Evolutionary conservation across 345 rosid species (phyloP).

Genomic region (Populus davidiana): DNA sequence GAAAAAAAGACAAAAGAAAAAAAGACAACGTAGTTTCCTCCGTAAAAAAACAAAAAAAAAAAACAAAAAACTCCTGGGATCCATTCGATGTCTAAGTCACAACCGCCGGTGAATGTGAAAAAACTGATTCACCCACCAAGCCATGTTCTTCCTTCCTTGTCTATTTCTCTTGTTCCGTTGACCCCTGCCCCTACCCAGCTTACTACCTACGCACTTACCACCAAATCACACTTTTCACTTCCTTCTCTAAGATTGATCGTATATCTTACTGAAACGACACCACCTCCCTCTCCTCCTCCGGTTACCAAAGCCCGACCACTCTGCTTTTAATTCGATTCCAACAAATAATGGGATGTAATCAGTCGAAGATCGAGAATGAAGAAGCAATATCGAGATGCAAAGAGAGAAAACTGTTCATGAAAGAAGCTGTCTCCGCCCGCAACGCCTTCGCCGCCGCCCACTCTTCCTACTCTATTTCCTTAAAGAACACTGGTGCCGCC

Average conservation of each 20-base stretch:
- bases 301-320: neutral
- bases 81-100: no score
- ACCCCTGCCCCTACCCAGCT: neutral
- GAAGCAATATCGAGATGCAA: conserved; percentile 85
- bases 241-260: neutral
- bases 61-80: no score
- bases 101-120: no score
- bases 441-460: conserved; percentile 99
- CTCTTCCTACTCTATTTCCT: conserved; percentile 67
- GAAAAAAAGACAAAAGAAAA: no score
- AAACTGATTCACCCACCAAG: no score
- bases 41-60: no score
- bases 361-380: conserved; percentile 95
- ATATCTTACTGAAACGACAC: neutral
- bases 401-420: conserved; percentile 66
- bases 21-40: no score
- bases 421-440: conserved; percentile 62
- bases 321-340: neutral
- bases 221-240: neutral
- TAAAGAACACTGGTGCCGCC: conserved; percentile 92
- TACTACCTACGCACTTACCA: no score
- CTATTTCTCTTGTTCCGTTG: no score
- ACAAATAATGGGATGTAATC: conserved; percentile 73
- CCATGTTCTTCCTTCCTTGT: no score
- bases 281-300: neutral